A percentile compares a stretch with the other conserved stretches of the same genome.
Conservation (phyloP, 805 yeast species). For the Myxozyma kluyveri region DNA sequence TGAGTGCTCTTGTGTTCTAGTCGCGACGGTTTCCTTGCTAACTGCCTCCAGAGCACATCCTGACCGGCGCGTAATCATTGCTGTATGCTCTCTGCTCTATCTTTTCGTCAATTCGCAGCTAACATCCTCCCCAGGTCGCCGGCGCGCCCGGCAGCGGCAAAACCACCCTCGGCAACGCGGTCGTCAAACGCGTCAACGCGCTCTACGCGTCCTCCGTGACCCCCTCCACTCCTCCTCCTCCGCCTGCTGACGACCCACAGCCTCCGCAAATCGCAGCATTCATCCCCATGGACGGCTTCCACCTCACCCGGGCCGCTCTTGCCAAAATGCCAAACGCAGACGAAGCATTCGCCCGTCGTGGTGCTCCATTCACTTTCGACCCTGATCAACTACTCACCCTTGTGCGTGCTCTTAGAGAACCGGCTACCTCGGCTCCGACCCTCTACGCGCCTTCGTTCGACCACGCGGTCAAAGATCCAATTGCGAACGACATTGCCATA, state of each 20-base stretch:
- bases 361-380: conserved; percentile 86
- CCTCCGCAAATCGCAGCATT: conserved; percentile 27
- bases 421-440: conserved; percentile 28
- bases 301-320: conserved; percentile 52
- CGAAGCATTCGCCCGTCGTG: conserved; percentile 63
- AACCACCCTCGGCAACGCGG: conserved; percentile 16
- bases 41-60: conserved; percentile 9
- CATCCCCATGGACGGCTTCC: conserved; percentile 80
- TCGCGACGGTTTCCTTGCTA: not conserved
- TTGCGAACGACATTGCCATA: conserved; percentile 50
- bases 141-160: conserved; percentile 28
- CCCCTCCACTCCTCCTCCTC: not conserved
- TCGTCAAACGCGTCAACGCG: not conserved
- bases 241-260: not conserved
- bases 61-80: conserved; percentile 20
- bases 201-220: conserved; percentile 1
- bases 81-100: conserved; percentile 10
- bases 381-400: conserved; percentile 46
- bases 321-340: conserved; percentile 53
- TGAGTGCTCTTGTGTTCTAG: not conserved
- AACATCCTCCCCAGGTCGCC: conserved; percentile 10
- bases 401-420: conserved; percentile 36
- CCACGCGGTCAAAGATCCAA: conserved; percentile 68
- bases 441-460: conserved; percentile 62
- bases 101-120: not conserved